Evolutionary conservation across 257 asterid genomes (phyloP), one percentile per base, ranked within the genome.

Genomic region (Osmanthus fragrans): DNA sequence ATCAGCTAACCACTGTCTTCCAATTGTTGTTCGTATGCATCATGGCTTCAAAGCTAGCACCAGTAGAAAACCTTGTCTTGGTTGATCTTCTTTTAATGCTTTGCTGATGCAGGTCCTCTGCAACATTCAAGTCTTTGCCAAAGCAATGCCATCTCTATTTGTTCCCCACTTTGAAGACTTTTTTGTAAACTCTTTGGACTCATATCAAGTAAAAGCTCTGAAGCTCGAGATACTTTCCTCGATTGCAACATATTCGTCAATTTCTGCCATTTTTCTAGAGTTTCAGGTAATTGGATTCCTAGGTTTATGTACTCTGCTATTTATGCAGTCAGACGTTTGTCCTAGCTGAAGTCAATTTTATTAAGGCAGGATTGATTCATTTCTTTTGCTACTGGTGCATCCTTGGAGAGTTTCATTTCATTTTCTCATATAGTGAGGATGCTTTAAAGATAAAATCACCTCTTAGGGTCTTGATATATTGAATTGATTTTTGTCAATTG

Each of bases 191-290:
- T 85, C 91, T 78, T 86, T 82, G 30, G 99, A 93, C 82, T 84
- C 99, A 70, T 93, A 90, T 84, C 97, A 85, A 83, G 84, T 88
- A 60, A 96, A 92, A 88, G 82, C 90, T 67, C 82, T 96, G 89
- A 96, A 96, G 92, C 97, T 96, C 29, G 99, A 92, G 84, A 93
- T 96, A 83, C 90, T 96, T 69, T 93, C 98, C 72, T 81, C 90
- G 36, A 87, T 96, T 77, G 99, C 91, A 40, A 86, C 97, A 71
- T 84, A 84, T 47, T 83, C 94, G 18, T 90, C 99, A n/a, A 86
- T 93, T 75, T 80, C 93, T 76, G 84, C 91, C 70, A 88, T 96
- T 82, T 91, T 96, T 73, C 83, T 90, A 74, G 99, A 96, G 91
- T 93, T 96, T 87, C 97, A 92, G 99, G 99, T 96, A 86, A 74